These are phyloP conservation scores for Linderniella brevidens DNA, from an alignment of 257 asterid species.

Conservation along the genomic window DNA sequence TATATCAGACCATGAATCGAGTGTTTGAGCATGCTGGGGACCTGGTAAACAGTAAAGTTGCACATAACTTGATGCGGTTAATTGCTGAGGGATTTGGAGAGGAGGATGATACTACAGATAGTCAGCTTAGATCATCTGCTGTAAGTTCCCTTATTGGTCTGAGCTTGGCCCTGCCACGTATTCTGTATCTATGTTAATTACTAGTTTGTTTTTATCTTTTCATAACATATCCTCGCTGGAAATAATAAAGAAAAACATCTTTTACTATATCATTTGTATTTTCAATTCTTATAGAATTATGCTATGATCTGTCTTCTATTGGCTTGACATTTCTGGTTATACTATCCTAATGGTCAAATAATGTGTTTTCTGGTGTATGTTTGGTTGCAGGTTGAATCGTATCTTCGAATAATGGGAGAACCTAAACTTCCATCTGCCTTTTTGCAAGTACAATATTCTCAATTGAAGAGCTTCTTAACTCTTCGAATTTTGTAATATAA, in stretches of 20 bases:
- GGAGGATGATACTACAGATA: conserved; percentile 74
- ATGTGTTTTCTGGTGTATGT: conserved; percentile 6
- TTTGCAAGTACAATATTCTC: conserved; percentile 63
- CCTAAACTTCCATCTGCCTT: conserved; percentile 91
- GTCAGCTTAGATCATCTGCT: conserved; percentile 93
- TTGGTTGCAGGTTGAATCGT: conserved; percentile 83
- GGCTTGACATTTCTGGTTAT: conserved; percentile 6
- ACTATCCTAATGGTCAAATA: not conserved
- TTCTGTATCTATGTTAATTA: conserved; percentile 1
- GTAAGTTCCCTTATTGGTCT: conserved; percentile 34
- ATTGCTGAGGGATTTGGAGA: conserved; percentile 97
- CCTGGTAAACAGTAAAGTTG: conserved; percentile 75
- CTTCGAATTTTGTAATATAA: too few relatives aligned
- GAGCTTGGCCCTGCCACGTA: conserved; percentile 5
- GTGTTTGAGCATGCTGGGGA: conserved; percentile 99
- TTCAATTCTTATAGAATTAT: too few relatives aligned
- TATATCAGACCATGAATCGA: conserved; percentile 85
- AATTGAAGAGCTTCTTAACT: not conserved
- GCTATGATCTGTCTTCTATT: too few relatives aligned
- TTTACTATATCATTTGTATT: too few relatives aligned
- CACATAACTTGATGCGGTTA: conserved; percentile 90
- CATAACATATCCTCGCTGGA: not conserved
- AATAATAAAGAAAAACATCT: not conserved
- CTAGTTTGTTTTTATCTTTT: not conserved
- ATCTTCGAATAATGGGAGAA: conserved; percentile 73